Conservation (phyloP, 2,329 filamentous ascomycete genomes). For the Huntiella abstrusa region DNA sequence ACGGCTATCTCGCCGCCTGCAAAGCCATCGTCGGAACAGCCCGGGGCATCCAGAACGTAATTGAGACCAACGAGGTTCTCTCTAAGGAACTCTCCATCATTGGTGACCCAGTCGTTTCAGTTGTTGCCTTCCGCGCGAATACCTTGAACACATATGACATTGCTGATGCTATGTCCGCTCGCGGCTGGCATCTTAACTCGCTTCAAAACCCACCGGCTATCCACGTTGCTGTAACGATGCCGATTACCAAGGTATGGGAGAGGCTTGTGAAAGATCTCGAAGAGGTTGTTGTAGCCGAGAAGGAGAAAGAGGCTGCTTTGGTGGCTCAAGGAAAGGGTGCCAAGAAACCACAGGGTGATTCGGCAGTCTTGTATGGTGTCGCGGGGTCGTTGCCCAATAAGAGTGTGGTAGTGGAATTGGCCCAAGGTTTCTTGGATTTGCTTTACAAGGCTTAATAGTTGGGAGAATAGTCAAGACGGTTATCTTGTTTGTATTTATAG, state of each 20-base stretch:
- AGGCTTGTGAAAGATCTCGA: conserved; percentile 56
- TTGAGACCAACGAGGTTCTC: conserved; percentile 50
- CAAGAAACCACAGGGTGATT: conserved; percentile 54
- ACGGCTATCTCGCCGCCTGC: conserved; percentile 74
- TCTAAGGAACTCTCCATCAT: conserved; percentile 58
- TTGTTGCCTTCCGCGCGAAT: conserved; percentile 71
- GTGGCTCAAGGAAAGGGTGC: conserved; percentile 47
- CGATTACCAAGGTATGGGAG: conserved; percentile 66
- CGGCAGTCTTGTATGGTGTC: conserved; percentile 82
- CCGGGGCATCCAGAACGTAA: conserved; percentile 61
- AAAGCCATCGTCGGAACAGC: conserved; percentile 72
- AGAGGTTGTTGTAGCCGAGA: conserved; percentile 48
- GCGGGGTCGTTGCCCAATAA: conserved; percentile 91
- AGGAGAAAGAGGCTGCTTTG: conserved; percentile 61
- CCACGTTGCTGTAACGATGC: conserved; percentile 82
- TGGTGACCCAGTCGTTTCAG: conserved; percentile 71
- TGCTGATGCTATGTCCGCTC: conserved; percentile 65
- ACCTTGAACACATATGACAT: conserved; percentile 89
- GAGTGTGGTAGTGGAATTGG: conserved; percentile 78
- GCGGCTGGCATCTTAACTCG: conserved; percentile 91
- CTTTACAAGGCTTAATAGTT: conserved; percentile 57
- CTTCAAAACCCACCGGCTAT: conserved; percentile 83
- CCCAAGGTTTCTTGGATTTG: conserved; percentile 78
- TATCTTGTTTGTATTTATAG: neutral
- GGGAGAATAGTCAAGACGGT: conserved; percentile 14